Evolutionary conservation across 176 grass and related monocot genomes (phyloP).

Genomic region (Carex pumila): DNA sequence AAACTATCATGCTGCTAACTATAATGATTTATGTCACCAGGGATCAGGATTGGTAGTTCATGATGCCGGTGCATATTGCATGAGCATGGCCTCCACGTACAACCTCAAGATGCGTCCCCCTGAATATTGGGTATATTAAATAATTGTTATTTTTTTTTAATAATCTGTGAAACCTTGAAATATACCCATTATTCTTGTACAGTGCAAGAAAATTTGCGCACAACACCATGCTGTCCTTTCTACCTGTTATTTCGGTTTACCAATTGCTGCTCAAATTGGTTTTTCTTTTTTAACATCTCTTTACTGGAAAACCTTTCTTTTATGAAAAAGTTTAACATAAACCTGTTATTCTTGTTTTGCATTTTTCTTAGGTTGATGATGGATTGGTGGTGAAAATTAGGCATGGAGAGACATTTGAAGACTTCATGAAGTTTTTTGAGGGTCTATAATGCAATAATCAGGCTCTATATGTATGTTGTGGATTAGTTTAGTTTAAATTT

Average conservation of each 20-base stretch:
- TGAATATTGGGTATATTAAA: slow-evolving; percentile 77
- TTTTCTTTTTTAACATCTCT: background rate
- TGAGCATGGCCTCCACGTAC: slow-evolving; percentile 99
- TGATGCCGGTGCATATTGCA: slow-evolving; percentile 92
- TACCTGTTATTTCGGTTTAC: background rate
- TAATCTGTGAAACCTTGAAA: background rate
- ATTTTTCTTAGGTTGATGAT: slow-evolving; percentile 21
- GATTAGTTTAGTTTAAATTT: background rate
- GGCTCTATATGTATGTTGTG: background rate
- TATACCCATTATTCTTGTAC: background rate
- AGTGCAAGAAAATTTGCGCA: background rate
- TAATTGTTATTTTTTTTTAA: background rate
- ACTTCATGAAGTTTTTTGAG: slow-evolving; percentile 84
- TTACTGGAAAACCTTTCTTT: background rate
- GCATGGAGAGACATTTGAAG: slow-evolving; percentile 71
- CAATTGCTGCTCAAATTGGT: background rate
- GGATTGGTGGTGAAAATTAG: slow-evolving; percentile 72
- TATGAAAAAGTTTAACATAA: background rate
- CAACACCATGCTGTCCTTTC: background rate
- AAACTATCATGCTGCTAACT: background rate
- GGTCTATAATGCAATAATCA: slow-evolving; percentile 31
- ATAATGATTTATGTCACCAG: slow-evolving; percentile 21
- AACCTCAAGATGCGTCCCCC: slow-evolving; percentile 89
- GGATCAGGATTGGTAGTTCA: slow-evolving; percentile 91
- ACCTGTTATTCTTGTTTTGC: background rate